phyloP scores from a whole-genome alignment of 805 yeast genomes.

The Hanseniaspora taiwanica region DNA sequence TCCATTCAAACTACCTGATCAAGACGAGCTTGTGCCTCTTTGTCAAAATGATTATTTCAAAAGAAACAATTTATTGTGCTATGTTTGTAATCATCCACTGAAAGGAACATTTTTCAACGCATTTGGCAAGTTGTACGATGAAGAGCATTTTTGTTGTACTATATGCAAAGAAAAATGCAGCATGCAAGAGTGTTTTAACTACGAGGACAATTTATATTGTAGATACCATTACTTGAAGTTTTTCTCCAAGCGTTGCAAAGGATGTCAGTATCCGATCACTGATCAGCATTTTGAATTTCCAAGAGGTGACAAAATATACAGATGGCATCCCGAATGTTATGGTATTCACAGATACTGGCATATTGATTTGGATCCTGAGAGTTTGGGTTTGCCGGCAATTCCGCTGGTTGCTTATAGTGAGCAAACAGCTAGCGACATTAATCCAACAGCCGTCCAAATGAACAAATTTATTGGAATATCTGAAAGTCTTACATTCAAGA shows the following conservation, averaged over 20 bases:
- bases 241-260: constrained; percentile 83
- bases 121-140: constrained; percentile 79
- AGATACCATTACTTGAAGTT: constrained; percentile 82
- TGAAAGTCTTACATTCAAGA: constrained; percentile 42
- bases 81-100: constrained; percentile 70
- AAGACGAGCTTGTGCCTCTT: constrained; percentile 39
- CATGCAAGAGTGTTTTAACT: constrained; percentile 84
- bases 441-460: constrained; percentile 24
- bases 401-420: constrained; percentile 17
- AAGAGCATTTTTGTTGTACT: constrained; percentile 89
- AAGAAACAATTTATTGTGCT: constrained; percentile 74
- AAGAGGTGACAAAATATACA: constrained; percentile 82
- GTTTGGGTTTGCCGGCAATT: constrained; percentile 33
- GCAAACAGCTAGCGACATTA: constrained; percentile 14
- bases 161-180: constrained; percentile 80
- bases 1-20: constrained; percentile 35
- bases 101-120: constrained; percentile 93
- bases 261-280: constrained; percentile 81
- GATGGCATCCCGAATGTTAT: constrained; percentile 99
- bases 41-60: constrained; percentile 91
- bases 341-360: constrained; percentile 98
- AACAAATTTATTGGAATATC: constrained; percentile 45
- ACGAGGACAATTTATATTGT: constrained; percentile 70
- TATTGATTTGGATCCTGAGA: constrained; percentile 55
- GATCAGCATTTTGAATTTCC: constrained; percentile 89